These are phyloP conservation scores for Penicillium lividum DNA, from an alignment of 495 filamentous ascomycete genomes.

Conservation along the genomic window DNA sequence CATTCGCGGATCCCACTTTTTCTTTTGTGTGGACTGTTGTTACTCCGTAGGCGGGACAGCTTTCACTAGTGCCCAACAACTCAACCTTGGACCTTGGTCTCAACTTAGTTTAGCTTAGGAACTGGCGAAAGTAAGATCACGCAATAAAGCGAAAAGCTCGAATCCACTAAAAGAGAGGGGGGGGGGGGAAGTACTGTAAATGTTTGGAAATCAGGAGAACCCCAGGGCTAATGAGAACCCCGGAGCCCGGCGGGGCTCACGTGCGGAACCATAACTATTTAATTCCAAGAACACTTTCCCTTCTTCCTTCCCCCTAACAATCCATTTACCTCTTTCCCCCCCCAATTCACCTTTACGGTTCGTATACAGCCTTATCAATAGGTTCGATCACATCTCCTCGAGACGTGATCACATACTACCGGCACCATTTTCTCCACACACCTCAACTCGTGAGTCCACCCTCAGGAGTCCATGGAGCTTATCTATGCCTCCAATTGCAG, in stretches of 20 bases:
- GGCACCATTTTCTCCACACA: constrained; percentile 54
- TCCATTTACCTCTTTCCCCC: constrained; percentile 15
- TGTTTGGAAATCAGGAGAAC: background rate
- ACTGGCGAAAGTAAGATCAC: background rate
- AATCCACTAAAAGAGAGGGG: background rate
- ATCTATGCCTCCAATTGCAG: background rate
- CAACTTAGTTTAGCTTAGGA: background rate
- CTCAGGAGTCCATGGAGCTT: background rate
- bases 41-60: background rate
- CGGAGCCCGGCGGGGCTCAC: constrained; percentile 21
- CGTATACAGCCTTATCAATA: constrained; percentile 39
- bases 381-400: constrained; percentile 43
- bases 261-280: constrained; percentile 12
- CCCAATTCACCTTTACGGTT: constrained; percentile 23
- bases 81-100: constrained; percentile 10
- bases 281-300: constrained; percentile 4
- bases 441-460: constrained; percentile 48
- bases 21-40: background rate
- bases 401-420: constrained; percentile 49
- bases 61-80: constrained; percentile 49
- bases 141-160: background rate
- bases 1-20: constrained; percentile 1
- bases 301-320: constrained; percentile 10
- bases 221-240: constrained; percentile 8
- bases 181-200: constrained; percentile 1